Evolutionary conservation across 1,284 basidiomycete species (phyloP).

Genomic region (Pholiota adiposa): DNA sequence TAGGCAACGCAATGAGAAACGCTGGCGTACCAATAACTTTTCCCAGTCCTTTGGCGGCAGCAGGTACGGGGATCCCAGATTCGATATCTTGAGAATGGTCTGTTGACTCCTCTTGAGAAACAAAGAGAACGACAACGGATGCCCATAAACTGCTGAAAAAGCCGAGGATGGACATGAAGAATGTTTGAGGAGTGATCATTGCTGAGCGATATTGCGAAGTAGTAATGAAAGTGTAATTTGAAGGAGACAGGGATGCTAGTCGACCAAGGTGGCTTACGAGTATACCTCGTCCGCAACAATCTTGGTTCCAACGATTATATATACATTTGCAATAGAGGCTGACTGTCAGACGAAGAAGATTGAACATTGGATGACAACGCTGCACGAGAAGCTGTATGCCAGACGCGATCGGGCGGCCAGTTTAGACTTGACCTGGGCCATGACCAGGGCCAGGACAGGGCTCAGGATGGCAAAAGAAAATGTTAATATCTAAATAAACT

Average conservation of each 20-base stretch:
- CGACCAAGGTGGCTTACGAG: background rate
- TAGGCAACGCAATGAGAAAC: no score
- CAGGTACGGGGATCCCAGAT: slow-evolving; percentile 10
- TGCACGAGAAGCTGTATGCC: background rate
- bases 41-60: background rate
- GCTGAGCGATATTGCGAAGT: background rate
- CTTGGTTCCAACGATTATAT: background rate
- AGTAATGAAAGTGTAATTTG: no score
- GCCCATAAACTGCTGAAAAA: slow-evolving; percentile 18
- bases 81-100: slow-evolving; percentile 19
- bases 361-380: background rate
- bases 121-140: slow-evolving; percentile 8
- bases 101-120: background rate
- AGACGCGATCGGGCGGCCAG: background rate
- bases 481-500: no score
- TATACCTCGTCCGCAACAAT: background rate
- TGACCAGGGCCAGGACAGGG: no score
- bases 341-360: background rate
- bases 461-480: no score
- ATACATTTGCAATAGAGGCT: background rate
- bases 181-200: slow-evolving; percentile 3
- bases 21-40: slow-evolving; percentile 2
- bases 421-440: background rate
- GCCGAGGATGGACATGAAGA: slow-evolving; percentile 14
- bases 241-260: background rate